Evolutionary conservation across 768 basidiomycete species (phyloP), one percentile per base, ranked within the genome.

Genomic region (Pulveroboletus sp.): DNA sequence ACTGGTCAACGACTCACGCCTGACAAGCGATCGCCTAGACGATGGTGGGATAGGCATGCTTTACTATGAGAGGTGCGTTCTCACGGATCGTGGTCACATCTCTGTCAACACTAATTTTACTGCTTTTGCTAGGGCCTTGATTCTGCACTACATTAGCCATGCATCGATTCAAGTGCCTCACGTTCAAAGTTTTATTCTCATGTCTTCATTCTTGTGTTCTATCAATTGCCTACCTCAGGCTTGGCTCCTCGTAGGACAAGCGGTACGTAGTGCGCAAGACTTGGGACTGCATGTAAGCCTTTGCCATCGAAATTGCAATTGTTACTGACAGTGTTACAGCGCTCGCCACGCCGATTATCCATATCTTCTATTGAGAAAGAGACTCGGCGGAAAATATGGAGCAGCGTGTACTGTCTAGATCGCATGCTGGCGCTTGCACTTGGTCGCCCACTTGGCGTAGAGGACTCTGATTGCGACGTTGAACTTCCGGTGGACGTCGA

Each of bases 201-300:
- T 93, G 78, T 86, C 92, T 45, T 86, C 91, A 2, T 94, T 93
- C 73, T 74, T 95, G 52, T 93, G 92, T 64, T 92, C 91, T 47
- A 78, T 94, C 58, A 95, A 95, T 62, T 93, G 92, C 63, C 79
- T 95, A 45, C 93, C 93, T 3, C 93, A 93, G 70, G 90, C 92
- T 28, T 95, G 93, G 93, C 80, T 94, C 55, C 76, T 93, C 50
- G 81, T 93, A 47, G 93, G 93, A 38, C 93, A 94, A 66, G 93
- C 89, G 21, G 82, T 95, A 41, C 82, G 93, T 51, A 83, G 83
- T 51, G 92, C 88, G 4, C 93, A 94, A 67, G 93, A 95, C 71
- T 75, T 94, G 37, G 93, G 93, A 39, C 78, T 95, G 58, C 93
- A 94, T 72, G 91, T 93, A 71, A 75, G 89, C 65, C 43, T 51